These are phyloP conservation scores for Rubroshorea leprosula DNA, from an alignment of 345 rosid genomes.

Conservation along the genomic window DNA sequence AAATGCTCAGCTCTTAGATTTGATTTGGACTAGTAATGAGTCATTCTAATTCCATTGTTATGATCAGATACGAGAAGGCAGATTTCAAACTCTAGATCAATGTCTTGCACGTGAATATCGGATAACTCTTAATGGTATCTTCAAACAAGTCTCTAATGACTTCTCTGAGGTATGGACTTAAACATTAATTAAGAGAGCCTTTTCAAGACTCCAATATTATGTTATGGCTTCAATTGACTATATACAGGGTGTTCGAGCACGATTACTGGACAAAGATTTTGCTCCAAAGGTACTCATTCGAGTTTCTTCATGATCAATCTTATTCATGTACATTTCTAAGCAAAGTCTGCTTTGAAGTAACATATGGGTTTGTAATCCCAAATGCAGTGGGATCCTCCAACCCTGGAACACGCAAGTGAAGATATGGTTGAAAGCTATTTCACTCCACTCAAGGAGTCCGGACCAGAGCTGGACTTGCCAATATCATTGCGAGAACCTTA, in stretches of 20 bases:
- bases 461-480: slow-evolving; percentile 50
- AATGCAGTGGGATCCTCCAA: slow-evolving; percentile 65
- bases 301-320: background rate
- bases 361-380: background rate
- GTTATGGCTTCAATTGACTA: background rate
- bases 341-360: background rate
- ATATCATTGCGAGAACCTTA: slow-evolving; percentile 43
- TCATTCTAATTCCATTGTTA: slow-evolving; percentile 16
- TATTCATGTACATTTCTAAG: background rate
- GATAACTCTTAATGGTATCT: slow-evolving; percentile 52
- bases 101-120: slow-evolving; percentile 82
- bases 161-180: slow-evolving; percentile 57
- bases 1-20: slow-evolving; percentile 2
- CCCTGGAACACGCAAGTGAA: slow-evolving; percentile 39
- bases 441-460: slow-evolving; percentile 30
- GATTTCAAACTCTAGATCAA: slow-evolving; percentile 78
- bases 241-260: slow-evolving; percentile 73
- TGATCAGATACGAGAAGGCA: slow-evolving; percentile 76
- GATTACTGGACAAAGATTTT: slow-evolving; percentile 78
- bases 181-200: background rate
- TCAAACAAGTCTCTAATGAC: slow-evolving; percentile 58
- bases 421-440: slow-evolving; percentile 61
- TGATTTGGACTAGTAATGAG: background rate
- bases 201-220: background rate
- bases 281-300: slow-evolving; percentile 66